Evolutionary conservation across 2,329 filamentous ascomycete species (phyloP).

Genomic region (Plenodomus tracheiphilus): DNA sequence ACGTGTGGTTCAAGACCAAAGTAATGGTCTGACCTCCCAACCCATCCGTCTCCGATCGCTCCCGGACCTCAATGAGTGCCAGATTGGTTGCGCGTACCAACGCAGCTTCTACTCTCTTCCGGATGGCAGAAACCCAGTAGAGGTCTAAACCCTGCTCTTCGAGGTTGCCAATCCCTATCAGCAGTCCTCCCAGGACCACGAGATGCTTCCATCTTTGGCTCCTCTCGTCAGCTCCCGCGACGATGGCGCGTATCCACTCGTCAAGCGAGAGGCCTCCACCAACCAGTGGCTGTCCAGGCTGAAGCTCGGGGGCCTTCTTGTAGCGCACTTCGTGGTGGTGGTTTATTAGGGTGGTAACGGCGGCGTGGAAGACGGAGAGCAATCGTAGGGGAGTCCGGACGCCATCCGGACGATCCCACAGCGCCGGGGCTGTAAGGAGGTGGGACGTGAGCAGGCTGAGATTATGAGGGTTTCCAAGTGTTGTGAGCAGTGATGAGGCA

Average conservation of each 20-base stretch:
- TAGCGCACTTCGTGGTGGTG: slow-evolving; percentile 46
- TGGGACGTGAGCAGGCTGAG: slow-evolving; percentile 73
- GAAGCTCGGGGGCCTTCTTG: slow-evolving; percentile 28
- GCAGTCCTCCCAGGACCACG: slow-evolving; percentile 75
- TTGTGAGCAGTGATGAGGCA: slow-evolving; percentile 68
- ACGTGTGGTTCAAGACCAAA: slow-evolving; percentile 75
- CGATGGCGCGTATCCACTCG: slow-evolving; percentile 62
- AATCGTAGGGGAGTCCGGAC: slow-evolving; percentile 66
- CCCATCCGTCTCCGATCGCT: slow-evolving; percentile 56
- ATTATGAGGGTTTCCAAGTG: slow-evolving; percentile 75
- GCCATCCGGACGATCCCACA: slow-evolving; percentile 68
- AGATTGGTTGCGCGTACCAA: slow-evolving; percentile 76
- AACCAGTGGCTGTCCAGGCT: slow-evolving; percentile 35
- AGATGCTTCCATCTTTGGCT: slow-evolving; percentile 79
- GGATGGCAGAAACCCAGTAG: slow-evolving; percentile 63
- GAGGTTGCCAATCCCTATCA: slow-evolving; percentile 68
- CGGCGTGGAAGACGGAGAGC: slow-evolving; percentile 72
- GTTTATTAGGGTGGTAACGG: slow-evolving; percentile 60
- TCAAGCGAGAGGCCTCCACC: slow-evolving; percentile 56
- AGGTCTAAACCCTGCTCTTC: slow-evolving; percentile 57
- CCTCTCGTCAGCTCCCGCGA: slow-evolving; percentile 63
- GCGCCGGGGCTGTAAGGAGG: slow-evolving; percentile 69
- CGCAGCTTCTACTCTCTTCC: slow-evolving; percentile 70
- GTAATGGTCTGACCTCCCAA: slow-evolving; percentile 57
- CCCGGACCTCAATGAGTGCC: slow-evolving; percentile 64